phyloP scores from a whole-genome alignment of 2,329 filamentous ascomycete genomes.

The Colletotrichum horii region DNA sequence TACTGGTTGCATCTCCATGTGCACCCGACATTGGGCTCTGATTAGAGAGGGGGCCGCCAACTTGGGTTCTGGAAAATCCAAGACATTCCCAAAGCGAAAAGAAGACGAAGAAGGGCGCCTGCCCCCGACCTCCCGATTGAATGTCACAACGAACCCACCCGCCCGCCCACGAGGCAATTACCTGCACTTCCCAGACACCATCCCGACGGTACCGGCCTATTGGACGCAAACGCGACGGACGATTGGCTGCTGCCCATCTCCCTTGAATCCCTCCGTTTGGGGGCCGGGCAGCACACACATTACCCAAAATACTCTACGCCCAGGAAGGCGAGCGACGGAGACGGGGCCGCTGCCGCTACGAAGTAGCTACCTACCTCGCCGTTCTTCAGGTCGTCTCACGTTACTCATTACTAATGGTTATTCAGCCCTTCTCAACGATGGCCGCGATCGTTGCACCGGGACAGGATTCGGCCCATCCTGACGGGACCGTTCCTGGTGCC shows the following conservation, averaged over 20 bases:
- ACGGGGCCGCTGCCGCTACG: not conserved
- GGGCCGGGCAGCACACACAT: not conserved
- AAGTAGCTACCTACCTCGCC: not conserved
- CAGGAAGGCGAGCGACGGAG: not conserved
- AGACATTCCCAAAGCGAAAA: not conserved
- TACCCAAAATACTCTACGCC: not conserved
- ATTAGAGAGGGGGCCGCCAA: not conserved
- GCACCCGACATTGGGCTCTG: not conserved
- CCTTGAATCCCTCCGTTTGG: not conserved
- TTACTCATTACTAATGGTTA: not conserved
- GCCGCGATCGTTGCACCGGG: not conserved
- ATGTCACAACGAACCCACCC: slow-evolving; percentile 9
- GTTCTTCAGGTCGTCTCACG: not conserved
- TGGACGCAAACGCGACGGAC: not conserved
- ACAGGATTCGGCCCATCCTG: not conserved
- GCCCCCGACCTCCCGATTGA: not conserved
- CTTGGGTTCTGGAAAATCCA: slow-evolving; percentile 1
- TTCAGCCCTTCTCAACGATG: not conserved
- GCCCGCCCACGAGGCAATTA: slow-evolving; percentile 14
- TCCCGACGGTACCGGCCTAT: slow-evolving; percentile 2
- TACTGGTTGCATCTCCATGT: slow-evolving; percentile 18
- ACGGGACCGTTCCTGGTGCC: not conserved
- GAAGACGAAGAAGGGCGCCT: not conserved
- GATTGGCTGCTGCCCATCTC: not conserved
- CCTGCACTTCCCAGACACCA: not conserved